These are phyloP conservation scores for Diaporthe vaccinii DNA, from an alignment of 2,329 filamentous ascomycete genomes.

Conservation along the genomic window DNA sequence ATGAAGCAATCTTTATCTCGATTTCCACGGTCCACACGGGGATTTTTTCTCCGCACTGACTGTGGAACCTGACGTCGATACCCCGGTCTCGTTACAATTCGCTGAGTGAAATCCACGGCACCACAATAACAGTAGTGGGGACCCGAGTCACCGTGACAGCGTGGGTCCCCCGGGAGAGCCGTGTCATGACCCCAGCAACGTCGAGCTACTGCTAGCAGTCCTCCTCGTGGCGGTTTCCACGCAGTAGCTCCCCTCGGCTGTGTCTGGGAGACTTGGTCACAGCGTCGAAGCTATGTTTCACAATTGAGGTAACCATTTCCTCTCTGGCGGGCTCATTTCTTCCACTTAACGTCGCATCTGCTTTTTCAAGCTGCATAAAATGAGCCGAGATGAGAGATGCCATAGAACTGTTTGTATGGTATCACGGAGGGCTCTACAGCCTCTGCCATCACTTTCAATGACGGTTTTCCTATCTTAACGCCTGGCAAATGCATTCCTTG, in stretches of 20 bases:
- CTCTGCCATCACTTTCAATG: background rate
- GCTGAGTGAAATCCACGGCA: background rate
- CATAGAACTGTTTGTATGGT: background rate
- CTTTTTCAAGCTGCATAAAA: conserved; percentile 1
- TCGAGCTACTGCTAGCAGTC: conserved; percentile 13
- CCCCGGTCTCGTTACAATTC: conserved; percentile 13
- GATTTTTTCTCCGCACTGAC: conserved; percentile 32
- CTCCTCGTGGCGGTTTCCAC: background rate
- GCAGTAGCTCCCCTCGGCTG: background rate
- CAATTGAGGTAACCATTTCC: background rate
- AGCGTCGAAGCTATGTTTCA: conserved; percentile 32
- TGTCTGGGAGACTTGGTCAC: background rate
- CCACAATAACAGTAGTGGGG: background rate
- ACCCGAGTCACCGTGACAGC: conserved; percentile 6
- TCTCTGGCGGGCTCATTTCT: conserved; percentile 9
- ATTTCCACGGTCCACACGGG: conserved; percentile 5
- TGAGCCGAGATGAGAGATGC: background rate
- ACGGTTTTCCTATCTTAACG: conserved; percentile 2
- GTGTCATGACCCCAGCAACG: conserved; percentile 6
- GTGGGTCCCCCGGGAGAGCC: conserved; percentile 16
- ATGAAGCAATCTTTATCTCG: conserved; percentile 37
- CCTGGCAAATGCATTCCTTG: conserved; percentile 22
- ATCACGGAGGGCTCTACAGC: background rate
- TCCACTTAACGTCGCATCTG: conserved; percentile 1
- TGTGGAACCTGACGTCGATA: conserved; percentile 12